Conservation (phyloP, 1,284 basidiomycete genomes). For the Cutaneotrichosporon sp. region DNA sequence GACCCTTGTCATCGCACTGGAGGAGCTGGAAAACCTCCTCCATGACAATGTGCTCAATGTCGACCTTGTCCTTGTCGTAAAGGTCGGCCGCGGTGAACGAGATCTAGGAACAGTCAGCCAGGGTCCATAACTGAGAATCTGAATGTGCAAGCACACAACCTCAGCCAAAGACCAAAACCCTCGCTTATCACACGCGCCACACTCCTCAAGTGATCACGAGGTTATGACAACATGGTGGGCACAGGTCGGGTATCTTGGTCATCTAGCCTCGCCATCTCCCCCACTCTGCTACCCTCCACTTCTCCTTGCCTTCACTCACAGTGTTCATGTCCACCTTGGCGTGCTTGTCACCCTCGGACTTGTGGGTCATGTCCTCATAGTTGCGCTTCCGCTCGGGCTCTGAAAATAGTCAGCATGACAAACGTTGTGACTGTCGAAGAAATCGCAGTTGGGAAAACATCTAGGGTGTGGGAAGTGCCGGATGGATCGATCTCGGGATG, state of each 20-base stretch:
- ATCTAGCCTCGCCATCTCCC: too few relatives aligned
- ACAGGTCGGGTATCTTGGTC: too few relatives aligned
- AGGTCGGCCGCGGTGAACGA: slow-evolving; percentile 60
- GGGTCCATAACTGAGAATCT: slow-evolving; percentile 9
- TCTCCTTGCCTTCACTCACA: slow-evolving; percentile 53
- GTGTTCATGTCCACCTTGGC: slow-evolving; percentile 82
- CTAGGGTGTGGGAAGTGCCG: background rate
- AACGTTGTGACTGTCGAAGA: background rate
- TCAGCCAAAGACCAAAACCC: too few relatives aligned
- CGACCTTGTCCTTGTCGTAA: slow-evolving; percentile 98
- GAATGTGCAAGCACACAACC: too few relatives aligned
- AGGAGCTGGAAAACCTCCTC: slow-evolving; percentile 96
- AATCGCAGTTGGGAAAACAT: background rate
- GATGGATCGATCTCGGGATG: background rate
- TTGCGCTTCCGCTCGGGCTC: slow-evolving; percentile 71
- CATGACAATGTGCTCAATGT: slow-evolving; percentile 93
- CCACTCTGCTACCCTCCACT: background rate
- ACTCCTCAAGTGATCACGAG: too few relatives aligned
- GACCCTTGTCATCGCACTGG: slow-evolving; percentile 77
- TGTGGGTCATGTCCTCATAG: slow-evolving; percentile 88
- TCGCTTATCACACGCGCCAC: too few relatives aligned
- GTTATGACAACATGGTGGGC: too few relatives aligned
- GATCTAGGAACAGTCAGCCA: slow-evolving; percentile 33
- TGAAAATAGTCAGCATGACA: background rate
- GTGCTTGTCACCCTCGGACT: slow-evolving; percentile 56